Percentiles rank a stretch among this genome's conserved stretches.
Conservation (phyloP, 345 rosid species). For the Hirschfeldia incana region DNA sequence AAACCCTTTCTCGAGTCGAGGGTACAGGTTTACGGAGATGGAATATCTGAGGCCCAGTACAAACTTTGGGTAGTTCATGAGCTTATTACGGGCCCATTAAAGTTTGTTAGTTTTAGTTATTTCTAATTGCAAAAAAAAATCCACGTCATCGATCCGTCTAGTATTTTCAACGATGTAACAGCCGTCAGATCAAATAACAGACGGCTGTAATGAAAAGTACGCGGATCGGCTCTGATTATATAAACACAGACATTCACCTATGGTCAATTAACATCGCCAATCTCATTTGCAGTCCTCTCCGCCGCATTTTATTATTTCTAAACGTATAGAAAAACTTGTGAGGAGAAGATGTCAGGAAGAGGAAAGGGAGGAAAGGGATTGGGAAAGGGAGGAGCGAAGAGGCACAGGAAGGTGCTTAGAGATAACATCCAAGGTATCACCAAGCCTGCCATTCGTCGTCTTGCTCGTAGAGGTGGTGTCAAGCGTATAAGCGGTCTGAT, state of each 20-base stretch:
- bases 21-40: neutral
- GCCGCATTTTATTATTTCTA: too few species aligned
- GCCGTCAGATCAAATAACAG: slow-evolving; percentile 17
- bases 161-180: neutral
- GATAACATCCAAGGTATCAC: slow-evolving; percentile 6
- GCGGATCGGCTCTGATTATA: slow-evolving; percentile 8
- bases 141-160: slow-evolving; percentile 31
- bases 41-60: neutral
- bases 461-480: neutral
- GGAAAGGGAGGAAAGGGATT: slow-evolving; percentile 7
- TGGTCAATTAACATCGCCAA: too few species aligned
- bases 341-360: neutral
- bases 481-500: neutral
- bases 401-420: slow-evolving; percentile 6
- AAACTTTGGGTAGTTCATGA: neutral
- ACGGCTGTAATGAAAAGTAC: neutral
- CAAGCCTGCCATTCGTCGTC: slow-evolving; percentile 1
- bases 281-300: too few species aligned
- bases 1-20: slow-evolving; percentile 1
- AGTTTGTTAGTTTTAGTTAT: neutral
- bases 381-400: slow-evolving; percentile 6
- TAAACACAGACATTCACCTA: neutral
- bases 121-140: neutral
- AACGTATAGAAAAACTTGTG: neutral
- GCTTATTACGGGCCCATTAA: neutral